phyloP scores from a whole-genome alignment of 1,139 yeast species.

The Eremothecium sinecaudum region DNA sequence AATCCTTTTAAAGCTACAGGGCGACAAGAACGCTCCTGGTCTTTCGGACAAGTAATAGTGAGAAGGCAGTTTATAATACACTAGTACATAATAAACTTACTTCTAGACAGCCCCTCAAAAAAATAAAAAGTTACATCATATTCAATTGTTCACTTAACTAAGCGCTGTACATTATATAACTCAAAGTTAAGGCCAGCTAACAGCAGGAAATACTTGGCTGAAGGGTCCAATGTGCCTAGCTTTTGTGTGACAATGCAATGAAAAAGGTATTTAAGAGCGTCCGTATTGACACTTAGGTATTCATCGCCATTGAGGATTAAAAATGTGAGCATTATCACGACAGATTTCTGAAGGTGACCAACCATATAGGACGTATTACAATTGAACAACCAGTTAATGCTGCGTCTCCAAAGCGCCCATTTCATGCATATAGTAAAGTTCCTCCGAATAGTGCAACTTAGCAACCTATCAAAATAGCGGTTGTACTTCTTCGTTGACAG shows the following conservation, averaged over 20 bases:
- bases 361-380: slow-evolving; percentile 6
- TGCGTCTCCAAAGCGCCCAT: slow-evolving; percentile 26
- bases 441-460: slow-evolving; percentile 18
- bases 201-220: slow-evolving; percentile 10
- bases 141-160: too few relatives aligned
- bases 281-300: slow-evolving; percentile 18
- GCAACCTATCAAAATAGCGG: slow-evolving; percentile 14
- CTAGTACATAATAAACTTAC: neutral
- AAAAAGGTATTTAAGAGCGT: slow-evolving; percentile 14
- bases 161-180: neutral
- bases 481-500: slow-evolving; percentile 12
- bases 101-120: too few relatives aligned
- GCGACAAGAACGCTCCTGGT: slow-evolving; percentile 67
- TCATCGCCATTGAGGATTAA: slow-evolving; percentile 15
- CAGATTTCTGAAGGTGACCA: slow-evolving; percentile 15
- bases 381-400: slow-evolving; percentile 7
- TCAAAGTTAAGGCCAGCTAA: slow-evolving; percentile 15
- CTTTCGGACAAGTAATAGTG: slow-evolving; percentile 36
- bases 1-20: slow-evolving; percentile 53
- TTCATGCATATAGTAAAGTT: slow-evolving; percentile 20
- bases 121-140: too few relatives aligned
- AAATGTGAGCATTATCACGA: slow-evolving; percentile 18
- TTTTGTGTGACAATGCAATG: slow-evolving; percentile 11
- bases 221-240: slow-evolving; percentile 4
- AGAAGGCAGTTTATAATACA: neutral